Conservation (phyloP, 257 asterid genomes). For the Solanum microdontum region DNA sequence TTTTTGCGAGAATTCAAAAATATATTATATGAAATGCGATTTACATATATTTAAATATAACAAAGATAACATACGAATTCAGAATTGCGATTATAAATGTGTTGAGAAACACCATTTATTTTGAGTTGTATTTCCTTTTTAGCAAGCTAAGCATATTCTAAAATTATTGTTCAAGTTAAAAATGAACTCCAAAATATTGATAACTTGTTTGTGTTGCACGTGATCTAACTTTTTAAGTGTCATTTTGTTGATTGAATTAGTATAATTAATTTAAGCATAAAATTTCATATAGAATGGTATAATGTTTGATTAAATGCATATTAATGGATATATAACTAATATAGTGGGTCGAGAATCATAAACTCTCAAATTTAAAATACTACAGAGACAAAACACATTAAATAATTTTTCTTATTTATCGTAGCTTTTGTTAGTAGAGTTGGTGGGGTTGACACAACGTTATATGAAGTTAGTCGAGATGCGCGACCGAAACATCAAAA, state of each 20-base stretch:
- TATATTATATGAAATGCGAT: background rate
- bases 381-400: rapidly evolving
- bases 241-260: background rate
- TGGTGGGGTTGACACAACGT: too few species aligned
- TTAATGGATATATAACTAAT: background rate
- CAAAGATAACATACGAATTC: background rate
- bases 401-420: too few species aligned
- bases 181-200: background rate
- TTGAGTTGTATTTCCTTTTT: background rate
- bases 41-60: background rate
- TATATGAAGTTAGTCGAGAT: background rate
- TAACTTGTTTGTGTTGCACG: background rate
- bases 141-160: background rate
- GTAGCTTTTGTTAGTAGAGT: too few species aligned
- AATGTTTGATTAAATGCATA: background rate
- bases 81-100: background rate
- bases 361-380: rapidly evolving
- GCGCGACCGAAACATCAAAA: rapidly evolving
- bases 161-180: background rate
- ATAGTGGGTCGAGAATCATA: background rate
- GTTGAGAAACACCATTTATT: background rate
- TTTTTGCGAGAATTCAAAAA: background rate
- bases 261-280: background rate
- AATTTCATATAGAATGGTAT: background rate
- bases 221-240: background rate